phyloP scores from a whole-genome alignment of 2,329 filamentous ascomycete species.

The Exophiala sp. region DNA sequence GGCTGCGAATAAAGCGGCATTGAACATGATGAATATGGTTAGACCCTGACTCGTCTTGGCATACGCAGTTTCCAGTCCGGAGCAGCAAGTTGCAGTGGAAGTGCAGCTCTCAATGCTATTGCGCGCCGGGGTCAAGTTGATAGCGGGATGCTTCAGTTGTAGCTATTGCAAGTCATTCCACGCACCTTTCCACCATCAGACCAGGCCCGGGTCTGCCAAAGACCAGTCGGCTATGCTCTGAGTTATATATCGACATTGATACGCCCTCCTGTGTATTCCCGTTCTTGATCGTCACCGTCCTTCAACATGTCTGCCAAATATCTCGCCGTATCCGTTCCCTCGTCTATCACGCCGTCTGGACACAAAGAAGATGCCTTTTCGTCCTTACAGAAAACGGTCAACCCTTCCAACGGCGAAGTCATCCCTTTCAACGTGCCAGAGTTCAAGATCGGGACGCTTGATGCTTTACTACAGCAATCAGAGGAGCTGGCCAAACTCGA shows the following conservation, averaged over 20 bases:
- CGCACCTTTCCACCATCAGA: background rate
- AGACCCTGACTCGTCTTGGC: background rate
- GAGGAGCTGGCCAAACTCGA: constrained; percentile 92
- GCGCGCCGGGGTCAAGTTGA: background rate
- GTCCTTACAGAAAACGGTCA: constrained; percentile 65
- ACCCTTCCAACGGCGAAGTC: constrained; percentile 67
- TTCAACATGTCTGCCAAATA: constrained; percentile 46
- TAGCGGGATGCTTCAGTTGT: background rate
- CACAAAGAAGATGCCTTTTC: constrained; percentile 75
- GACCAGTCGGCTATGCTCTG: background rate
- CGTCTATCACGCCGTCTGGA: constrained; percentile 74
- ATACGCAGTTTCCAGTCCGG: constrained; percentile 4
- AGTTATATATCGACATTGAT: no score
- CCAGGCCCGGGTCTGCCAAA: background rate
- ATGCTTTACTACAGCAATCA: constrained; percentile 90
- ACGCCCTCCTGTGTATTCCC: background rate
- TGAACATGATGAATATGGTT: background rate
- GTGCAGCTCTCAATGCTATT: background rate
- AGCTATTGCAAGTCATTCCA: background rate
- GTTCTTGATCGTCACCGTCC: background rate
- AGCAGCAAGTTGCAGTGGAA: background rate
- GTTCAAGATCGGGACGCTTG: constrained; percentile 96
- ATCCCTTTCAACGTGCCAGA: constrained; percentile 76
- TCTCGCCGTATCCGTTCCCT: constrained; percentile 82
- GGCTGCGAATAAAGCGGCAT: background rate